Evolutionary conservation across 495 filamentous ascomycete species (phyloP), one percentile per base, ranked within the genome.

Genomic region (Talaromyces proteolyticus): DNA sequence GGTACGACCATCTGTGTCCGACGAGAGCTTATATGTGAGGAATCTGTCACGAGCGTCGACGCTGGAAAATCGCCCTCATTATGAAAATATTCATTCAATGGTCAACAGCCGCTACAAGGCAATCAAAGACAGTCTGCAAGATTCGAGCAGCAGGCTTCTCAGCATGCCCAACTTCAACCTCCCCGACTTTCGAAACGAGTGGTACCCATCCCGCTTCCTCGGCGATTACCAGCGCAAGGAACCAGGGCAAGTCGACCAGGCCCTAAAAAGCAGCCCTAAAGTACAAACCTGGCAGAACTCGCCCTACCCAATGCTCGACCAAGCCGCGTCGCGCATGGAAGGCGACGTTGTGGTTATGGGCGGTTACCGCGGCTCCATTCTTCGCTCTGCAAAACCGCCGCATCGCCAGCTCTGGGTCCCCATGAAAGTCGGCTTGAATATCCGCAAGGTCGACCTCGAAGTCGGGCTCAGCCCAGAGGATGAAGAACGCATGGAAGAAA

Each of bases 291-390:
- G 69, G 55, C 36, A 68, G 56, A 69, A 65, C 38, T 24, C 58
- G 3, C 47, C 54, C 1, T 69, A 78, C 56, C 73, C 81, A 3
- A 59, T 72, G 23, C 65, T 95, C 12, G 77, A 84, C 41, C 70
- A 79, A 10, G 86, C 86, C 6, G 64, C 94, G 53, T 76, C 84
- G 37, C 69, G 79, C 14, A 67, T 96, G 25, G 87, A 80, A 0
- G 91, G 92, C 8, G 92, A 97, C 62, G 68, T 97, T 2, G 88
- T 97, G 12, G 70, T 96, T 17, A 76, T 97, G 66, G 92, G 92
- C 20, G 92, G 92, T 3, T 97, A 96, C 65, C 77, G 91, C 43
- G 91, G 92, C 6, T 96, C 92, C 0, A 77, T 95, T 10, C 62
- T 98, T 4, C 84, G 92, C 12, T 94, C 92, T n/a, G 84, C 89